Conservation (phyloP, 352 stramenopile genomes). For the Phytophthora fragariaefolia region DNA sequence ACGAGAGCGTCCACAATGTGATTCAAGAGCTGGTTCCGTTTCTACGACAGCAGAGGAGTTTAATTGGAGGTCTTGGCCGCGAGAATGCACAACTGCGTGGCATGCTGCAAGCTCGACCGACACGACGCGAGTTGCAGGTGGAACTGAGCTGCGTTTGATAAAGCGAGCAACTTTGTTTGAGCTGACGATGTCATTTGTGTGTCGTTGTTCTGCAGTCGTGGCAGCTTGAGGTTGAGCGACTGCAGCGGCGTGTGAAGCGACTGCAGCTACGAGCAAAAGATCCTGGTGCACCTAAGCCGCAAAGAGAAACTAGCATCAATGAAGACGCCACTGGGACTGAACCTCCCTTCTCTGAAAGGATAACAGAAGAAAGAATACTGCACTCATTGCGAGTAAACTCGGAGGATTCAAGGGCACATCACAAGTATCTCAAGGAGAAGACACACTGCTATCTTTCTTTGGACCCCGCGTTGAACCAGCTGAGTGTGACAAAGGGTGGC, state of each 20-base stretch:
- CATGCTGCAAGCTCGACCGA: slow-evolving; percentile 36
- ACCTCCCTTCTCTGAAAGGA: slow-evolving; percentile 33
- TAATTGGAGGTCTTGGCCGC: slow-evolving; percentile 29
- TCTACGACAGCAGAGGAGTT: slow-evolving; percentile 29
- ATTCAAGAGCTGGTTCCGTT: slow-evolving; percentile 26
- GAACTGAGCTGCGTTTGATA: background rate
- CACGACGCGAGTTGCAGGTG: slow-evolving; percentile 34
- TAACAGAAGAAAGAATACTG: slow-evolving; percentile 38
- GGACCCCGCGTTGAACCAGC: slow-evolving; percentile 8
- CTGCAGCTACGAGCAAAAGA: slow-evolving; percentile 5
- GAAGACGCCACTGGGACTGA: background rate
- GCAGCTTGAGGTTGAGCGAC: slow-evolving; percentile 37
- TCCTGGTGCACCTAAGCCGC: background rate
- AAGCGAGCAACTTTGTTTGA: background rate
- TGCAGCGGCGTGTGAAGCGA: slow-evolving; percentile 24
- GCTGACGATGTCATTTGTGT: background rate
- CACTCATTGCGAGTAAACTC: slow-evolving; percentile 31
- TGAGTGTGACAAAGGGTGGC: background rate
- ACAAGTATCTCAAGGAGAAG: slow-evolving; percentile 38
- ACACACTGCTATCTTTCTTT: slow-evolving; percentile 35
- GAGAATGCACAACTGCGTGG: slow-evolving; percentile 44
- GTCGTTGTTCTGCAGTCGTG: slow-evolving; percentile 21
- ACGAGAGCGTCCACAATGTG: slow-evolving; percentile 1
- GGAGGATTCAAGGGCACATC: slow-evolving; percentile 14
- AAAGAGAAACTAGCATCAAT: background rate